Evolutionary conservation across 164 flowering plant genomes (phyloP).

Genomic region (Cinnamomum micranthum): DNA sequence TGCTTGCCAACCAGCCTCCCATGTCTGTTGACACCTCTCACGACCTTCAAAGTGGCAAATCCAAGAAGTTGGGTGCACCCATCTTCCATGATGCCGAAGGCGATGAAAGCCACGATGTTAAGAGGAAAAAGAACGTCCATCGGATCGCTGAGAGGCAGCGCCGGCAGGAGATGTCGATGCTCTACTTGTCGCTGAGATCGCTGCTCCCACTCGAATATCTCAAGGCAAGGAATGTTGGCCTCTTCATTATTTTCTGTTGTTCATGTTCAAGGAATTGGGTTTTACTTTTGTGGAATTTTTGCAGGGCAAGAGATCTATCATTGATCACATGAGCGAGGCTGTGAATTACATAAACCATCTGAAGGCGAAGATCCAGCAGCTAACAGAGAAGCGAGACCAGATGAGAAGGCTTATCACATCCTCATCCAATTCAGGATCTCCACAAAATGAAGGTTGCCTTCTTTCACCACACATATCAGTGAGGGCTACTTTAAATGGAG

Average conservation of each 20-base stretch:
- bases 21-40: background rate
- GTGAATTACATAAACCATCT: slow-evolving; percentile 29
- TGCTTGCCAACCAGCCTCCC: background rate
- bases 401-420: slow-evolving; percentile 8
- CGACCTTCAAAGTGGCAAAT: background rate
- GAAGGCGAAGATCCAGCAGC: slow-evolving; percentile 20
- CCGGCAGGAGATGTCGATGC: slow-evolving; percentile 17
- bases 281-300: background rate
- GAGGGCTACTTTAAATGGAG: slow-evolving; percentile 20
- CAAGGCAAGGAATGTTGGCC: slow-evolving; percentile 9
- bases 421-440: background rate
- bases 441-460: background rate
- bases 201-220: slow-evolving; percentile 19
- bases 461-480: slow-evolving; percentile 14
- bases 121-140: slow-evolving; percentile 6
- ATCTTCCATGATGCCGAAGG: background rate
- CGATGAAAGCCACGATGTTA: background rate
- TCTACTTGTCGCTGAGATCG: slow-evolving; percentile 11
- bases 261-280: background rate
- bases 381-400: slow-evolving; percentile 25
- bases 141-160: slow-evolving; percentile 19
- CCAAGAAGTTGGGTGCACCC: background rate
- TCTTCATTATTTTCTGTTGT: background rate
- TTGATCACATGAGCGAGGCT: slow-evolving; percentile 38
- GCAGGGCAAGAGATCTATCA: slow-evolving; percentile 40